phyloP scores from a whole-genome alignment of 2,329 filamentous ascomycete species.

The Neonectria sp. region DNA sequence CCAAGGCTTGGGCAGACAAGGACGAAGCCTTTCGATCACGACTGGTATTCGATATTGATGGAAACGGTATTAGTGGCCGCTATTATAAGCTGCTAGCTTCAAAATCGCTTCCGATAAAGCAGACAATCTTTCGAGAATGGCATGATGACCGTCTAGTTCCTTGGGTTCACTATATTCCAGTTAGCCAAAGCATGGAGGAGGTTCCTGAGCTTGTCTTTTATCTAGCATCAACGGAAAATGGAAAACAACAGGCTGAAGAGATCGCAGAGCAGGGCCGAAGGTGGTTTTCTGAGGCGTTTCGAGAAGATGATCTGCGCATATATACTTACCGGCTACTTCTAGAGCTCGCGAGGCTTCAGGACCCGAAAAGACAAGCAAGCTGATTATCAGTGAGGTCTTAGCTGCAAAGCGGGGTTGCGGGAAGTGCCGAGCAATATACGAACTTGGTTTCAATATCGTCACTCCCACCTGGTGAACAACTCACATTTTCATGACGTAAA shows the following conservation, averaged over 20 bases:
- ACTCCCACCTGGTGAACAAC: too few relatives aligned
- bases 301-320: constrained; percentile 71
- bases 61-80: constrained; percentile 69
- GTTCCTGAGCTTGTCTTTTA: constrained; percentile 66
- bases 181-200: constrained; percentile 65
- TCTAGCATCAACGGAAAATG: constrained; percentile 61
- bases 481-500: too few relatives aligned
- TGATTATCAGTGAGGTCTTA: not conserved
- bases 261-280: constrained; percentile 69
- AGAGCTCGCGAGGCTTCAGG: constrained; percentile 65
- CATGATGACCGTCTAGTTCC: constrained; percentile 69
- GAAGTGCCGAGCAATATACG: not conserved
- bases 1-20: constrained; percentile 51
- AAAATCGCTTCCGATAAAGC: constrained; percentile 64
- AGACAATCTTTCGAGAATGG: constrained; percentile 69
- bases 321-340: constrained; percentile 74
- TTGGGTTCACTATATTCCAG: constrained; percentile 71
- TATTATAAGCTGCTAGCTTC: constrained; percentile 67
- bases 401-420: not conserved
- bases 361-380: constrained; percentile 43
- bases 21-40: constrained; percentile 56
- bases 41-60: constrained; percentile 68
- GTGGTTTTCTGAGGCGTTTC: constrained; percentile 68
- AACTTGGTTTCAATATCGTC: not conserved
- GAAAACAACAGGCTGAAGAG: constrained; percentile 61